phyloP scores from a whole-genome alignment of 2,329 filamentous ascomycete species.

The Thelonectria rubi region DNA sequence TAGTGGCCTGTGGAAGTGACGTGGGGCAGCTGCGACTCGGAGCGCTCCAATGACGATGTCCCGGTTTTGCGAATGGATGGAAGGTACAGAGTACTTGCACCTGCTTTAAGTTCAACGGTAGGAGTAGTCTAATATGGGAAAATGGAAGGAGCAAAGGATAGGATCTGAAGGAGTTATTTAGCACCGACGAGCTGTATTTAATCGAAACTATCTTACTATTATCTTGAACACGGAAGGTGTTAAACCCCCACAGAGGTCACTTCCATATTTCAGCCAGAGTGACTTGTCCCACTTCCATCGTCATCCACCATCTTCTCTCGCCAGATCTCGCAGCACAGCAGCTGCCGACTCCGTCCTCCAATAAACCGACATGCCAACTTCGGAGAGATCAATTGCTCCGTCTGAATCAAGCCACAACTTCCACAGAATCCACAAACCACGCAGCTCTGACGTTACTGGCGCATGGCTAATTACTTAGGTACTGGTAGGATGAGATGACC shows the following conservation, averaged over 20 bases:
- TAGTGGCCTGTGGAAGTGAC: conserved; percentile 5
- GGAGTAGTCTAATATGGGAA: not conserved
- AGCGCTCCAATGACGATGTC: conserved; percentile 16
- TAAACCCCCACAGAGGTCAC: too few species aligned
- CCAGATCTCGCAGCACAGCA: conserved; percentile 27
- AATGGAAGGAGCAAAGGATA: not conserved
- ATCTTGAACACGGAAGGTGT: too few species aligned
- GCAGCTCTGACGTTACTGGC: too few species aligned
- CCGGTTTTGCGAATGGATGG: not conserved
- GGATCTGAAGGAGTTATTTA: not conserved
- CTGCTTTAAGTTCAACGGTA: not conserved
- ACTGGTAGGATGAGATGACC: too few species aligned
- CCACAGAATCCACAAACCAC: not conserved
- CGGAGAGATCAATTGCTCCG: conserved; percentile 1
- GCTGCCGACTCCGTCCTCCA: not conserved
- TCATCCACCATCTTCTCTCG: conserved; percentile 38
- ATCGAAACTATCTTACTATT: too few species aligned
- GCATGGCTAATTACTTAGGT: too few species aligned
- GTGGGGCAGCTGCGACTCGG: conserved; percentile 19
- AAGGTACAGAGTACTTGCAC: not conserved
- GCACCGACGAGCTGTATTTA: too few species aligned
- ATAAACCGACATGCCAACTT: conserved; percentile 10
- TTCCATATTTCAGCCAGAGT: not conserved
- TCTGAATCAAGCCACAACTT: not conserved
- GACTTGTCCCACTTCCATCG: conserved; percentile 14